Conservation (phyloP, 805 yeast species). For the Debaryomyces tyrocola region DNA sequence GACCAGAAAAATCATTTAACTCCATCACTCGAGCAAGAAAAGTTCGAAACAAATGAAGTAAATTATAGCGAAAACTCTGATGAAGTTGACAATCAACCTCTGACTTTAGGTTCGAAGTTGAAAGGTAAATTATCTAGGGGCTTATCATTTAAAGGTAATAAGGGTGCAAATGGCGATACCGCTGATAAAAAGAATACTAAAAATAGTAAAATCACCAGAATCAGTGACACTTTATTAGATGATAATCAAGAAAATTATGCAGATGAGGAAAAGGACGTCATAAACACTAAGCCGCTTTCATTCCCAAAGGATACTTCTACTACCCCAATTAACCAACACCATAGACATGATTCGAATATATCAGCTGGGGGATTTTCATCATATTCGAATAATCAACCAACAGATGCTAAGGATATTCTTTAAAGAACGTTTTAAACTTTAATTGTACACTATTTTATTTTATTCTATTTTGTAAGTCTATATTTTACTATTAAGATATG, state of each 20-base stretch:
- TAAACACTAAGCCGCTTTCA: not conserved
- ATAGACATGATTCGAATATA: constrained; percentile 23
- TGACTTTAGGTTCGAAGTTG: constrained; percentile 42
- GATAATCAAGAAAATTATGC: constrained; percentile 11
- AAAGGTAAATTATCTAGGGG: constrained; percentile 45
- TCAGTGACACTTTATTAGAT: constrained; percentile 24
- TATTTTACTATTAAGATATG: not conserved
- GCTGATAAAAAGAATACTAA: constrained; percentile 1
- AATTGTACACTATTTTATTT: constrained; percentile 2
- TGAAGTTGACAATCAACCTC: constrained; percentile 1
- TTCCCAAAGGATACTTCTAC: constrained; percentile 7
- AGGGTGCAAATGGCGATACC: constrained; percentile 8
- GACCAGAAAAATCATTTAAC: constrained; percentile 21
- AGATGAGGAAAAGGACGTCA: constrained; percentile 7
- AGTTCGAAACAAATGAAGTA: constrained; percentile 1
- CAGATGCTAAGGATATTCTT: constrained; percentile 24
- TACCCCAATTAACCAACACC: constrained; percentile 15
- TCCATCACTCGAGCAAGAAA: constrained; percentile 7
- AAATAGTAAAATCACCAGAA: constrained; percentile 13
- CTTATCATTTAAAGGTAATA: constrained; percentile 28
- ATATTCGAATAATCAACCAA: constrained; percentile 20
- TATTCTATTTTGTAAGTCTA: not conserved
- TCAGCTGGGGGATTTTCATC: constrained; percentile 16
- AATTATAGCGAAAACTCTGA: constrained; percentile 8
- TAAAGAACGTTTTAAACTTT: constrained; percentile 6